Conservation (phyloP, 2,329 filamentous ascomycete species). For the Alternaria alternata region DNA sequence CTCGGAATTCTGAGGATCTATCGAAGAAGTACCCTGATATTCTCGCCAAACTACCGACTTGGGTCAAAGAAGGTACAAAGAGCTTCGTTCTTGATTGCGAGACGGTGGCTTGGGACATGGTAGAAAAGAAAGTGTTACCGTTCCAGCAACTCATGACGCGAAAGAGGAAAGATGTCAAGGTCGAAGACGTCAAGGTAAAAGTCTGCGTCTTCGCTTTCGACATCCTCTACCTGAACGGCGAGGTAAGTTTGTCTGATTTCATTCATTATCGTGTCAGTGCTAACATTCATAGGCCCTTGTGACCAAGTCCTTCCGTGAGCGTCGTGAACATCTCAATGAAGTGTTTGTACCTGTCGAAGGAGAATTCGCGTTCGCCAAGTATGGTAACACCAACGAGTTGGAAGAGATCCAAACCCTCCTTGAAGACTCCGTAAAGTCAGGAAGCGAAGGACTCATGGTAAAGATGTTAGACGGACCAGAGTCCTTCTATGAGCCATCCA, state of each 20-base stretch:
- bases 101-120: constrained; percentile 95
- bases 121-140: constrained; percentile 92
- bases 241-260: constrained; percentile 56
- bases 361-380: constrained; percentile 89
- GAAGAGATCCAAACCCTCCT: constrained; percentile 93
- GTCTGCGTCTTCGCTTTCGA: constrained; percentile 98
- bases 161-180: constrained; percentile 96
- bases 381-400: constrained; percentile 84
- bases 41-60: constrained; percentile 82
- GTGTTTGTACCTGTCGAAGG: constrained; percentile 83
- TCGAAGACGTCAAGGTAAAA: constrained; percentile 94
- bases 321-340: constrained; percentile 75
- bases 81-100: constrained; percentile 99
- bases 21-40: constrained; percentile 99
- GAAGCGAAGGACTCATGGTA: constrained; percentile 97
- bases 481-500: constrained; percentile 94
- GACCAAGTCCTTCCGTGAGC: constrained; percentile 83
- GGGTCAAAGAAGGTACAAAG: constrained; percentile 89
- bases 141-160: constrained; percentile 99
- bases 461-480: constrained; percentile 97
- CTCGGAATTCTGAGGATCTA: constrained; percentile 93
- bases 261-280: background rate
- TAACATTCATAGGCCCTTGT: constrained; percentile 69
- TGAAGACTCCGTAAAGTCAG: constrained; percentile 93
- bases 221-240: constrained; percentile 89